A percentile compares a stretch with the other conserved stretches of the same genome.
These are phyloP conservation scores for Gossypium longicalyx DNA, from an alignment of 345 rosid genomes.

Conservation along the genomic window DNA sequence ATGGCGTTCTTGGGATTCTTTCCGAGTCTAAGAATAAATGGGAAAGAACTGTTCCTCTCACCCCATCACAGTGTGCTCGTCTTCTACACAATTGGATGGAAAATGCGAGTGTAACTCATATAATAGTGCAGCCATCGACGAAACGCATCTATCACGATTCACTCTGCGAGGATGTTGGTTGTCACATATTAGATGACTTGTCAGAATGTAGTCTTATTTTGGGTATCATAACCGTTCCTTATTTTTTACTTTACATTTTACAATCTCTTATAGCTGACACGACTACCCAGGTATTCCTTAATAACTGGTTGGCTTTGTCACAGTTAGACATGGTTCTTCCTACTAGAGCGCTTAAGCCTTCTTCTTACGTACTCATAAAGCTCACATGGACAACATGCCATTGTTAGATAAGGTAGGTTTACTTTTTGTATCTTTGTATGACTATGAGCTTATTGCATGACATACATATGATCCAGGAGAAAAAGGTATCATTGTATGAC, in stretches of 20 bases:
- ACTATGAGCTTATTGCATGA: not conserved
- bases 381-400: conserved; percentile 82
- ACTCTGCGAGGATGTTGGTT: conserved; percentile 73
- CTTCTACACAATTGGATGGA: conserved; percentile 67
- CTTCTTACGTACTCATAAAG: conserved; percentile 89
- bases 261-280: not conserved
- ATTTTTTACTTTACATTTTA: not conserved
- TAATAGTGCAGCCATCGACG: conserved; percentile 84
- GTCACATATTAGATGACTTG: conserved; percentile 76
- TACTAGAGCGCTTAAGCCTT: conserved; percentile 74
- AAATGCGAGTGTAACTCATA: conserved; percentile 59
- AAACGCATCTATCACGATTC: conserved; percentile 85
- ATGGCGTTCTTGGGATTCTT: conserved; percentile 81
- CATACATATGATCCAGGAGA: conserved; percentile 44
- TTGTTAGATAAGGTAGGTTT: conserved; percentile 61
- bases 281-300: too few species aligned
- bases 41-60: conserved; percentile 87
- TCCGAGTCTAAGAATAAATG: conserved; percentile 77
- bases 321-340: conserved; percentile 77
- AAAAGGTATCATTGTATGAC: conserved; percentile 71
- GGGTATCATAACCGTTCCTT: conserved; percentile 41
- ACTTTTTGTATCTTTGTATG: not conserved
- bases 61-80: conserved; percentile 86
- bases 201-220: conserved; percentile 81
- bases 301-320: conserved; percentile 11